A percentile compares a stretch with the other conserved stretches of the same genome.
Conservation (phyloP, 1,139 yeast genomes). For the Pneumocystis murina region DNA sequence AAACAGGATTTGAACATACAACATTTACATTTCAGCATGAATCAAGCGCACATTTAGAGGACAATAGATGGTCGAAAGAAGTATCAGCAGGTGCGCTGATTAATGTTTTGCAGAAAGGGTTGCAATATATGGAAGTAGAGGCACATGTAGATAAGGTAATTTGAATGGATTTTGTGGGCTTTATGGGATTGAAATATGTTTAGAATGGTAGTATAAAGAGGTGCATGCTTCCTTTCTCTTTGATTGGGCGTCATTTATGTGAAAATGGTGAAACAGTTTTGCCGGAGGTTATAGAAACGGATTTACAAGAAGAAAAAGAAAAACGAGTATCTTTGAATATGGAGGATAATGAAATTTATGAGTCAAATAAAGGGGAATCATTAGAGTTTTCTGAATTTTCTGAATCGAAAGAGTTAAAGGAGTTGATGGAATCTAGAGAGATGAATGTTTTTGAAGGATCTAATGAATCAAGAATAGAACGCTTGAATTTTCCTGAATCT, state of each 20-base stretch:
- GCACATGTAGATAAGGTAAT: slow-evolving; percentile 26
- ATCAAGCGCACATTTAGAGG: slow-evolving; percentile 46
- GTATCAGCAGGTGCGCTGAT: slow-evolving; percentile 66
- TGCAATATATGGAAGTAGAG: slow-evolving; percentile 49
- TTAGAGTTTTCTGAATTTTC: background rate
- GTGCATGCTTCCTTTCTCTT: background rate
- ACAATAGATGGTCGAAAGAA: slow-evolving; percentile 33
- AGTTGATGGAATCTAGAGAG: background rate
- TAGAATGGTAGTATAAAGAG: slow-evolving; percentile 1
- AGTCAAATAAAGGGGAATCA: background rate
- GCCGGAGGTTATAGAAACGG: background rate
- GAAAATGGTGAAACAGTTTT: background rate
- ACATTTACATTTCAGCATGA: slow-evolving; percentile 75
- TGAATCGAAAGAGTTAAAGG: background rate
- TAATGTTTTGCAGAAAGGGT: slow-evolving; percentile 70
- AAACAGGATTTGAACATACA: slow-evolving; percentile 41
- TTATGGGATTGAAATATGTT: slow-evolving; percentile 16
- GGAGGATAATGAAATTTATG: background rate
- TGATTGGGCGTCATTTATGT: background rate
- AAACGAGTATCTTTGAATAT: background rate
- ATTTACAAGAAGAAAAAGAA: background rate
- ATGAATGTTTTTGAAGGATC: background rate
- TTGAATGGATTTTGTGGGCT: slow-evolving; percentile 22
- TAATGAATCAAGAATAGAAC: background rate
- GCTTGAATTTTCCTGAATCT: too few relatives aligned